Base-by-base conservation (phyloP, 2,329 filamentous ascomycete genomes). In the Colletotrichum lupini region DNA sequence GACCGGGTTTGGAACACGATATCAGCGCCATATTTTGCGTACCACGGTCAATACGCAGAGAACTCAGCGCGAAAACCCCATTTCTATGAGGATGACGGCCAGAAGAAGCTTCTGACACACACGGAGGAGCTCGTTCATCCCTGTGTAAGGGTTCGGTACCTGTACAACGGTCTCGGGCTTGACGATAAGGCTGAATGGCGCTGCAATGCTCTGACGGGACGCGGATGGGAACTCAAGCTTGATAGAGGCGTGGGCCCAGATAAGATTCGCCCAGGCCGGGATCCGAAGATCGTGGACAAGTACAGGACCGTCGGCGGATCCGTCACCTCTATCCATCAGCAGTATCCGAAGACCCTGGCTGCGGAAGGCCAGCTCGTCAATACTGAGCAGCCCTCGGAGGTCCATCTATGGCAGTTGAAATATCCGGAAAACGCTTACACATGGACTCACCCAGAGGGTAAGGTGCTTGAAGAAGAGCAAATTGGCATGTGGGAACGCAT, bases 121-220 rank as follows among this genome's bases (percentile, higher is more conserved):
- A 58, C 80, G 1, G 73, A 78, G 56, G 80, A 82, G 67, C 75
- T 76, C 7, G 76, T 82, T 4, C 81, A 82, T 61, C 77, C 79
- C 7, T 80, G 74, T 7, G 81, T 81, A 0, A 78, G 81, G 3
- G 76, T 82, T 42, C 77, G 80, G 11, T 80, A 81, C 65, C 78
- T 79, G 9, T 78, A 77, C 46, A 68, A 76, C 8, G 80, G 80
- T 0, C 73, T 75, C 2, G 79, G 79, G 4, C 77, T 80, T 35
- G 75, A 81, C 42, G 80, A 82, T 65, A 74, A 74, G 4, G 78
- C 75, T 12, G 68, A 69, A 4, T 81, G 80, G 74, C 42, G 56
- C 12, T 76, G 75, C 4, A 28, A 56, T 24, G 74, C 75, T 1
- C 35, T 76, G 1, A 71, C 72, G 53, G 75, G 55, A 65, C 78